A percentile compares a stretch with the other conserved stretches of the same genome.
These are phyloP conservation scores for Tetracentron sinense DNA, from an alignment of 164 flowering plant genomes.

Conservation along the genomic window DNA sequence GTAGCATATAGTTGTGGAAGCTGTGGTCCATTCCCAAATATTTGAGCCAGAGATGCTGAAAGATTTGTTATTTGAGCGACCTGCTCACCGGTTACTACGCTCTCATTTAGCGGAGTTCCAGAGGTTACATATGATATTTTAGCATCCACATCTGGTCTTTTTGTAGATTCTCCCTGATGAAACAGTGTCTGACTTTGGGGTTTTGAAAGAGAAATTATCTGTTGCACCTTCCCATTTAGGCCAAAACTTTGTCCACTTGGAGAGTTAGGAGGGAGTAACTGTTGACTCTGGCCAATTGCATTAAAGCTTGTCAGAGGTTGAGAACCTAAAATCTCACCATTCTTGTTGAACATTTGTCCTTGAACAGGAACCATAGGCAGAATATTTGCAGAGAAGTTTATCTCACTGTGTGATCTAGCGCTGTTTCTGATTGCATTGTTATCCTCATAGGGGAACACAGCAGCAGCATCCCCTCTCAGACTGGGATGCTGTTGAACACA, in stretches of 20 bases:
- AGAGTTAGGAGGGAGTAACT: too few relatives aligned
- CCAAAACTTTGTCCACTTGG: slow-evolving; percentile 14
- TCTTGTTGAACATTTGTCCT: slow-evolving; percentile 12
- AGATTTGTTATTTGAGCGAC: slow-evolving; percentile 39
- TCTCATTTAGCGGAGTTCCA: slow-evolving; percentile 20
- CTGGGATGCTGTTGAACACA: slow-evolving; percentile 14
- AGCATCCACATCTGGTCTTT: slow-evolving; percentile 18
- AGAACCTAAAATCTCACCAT: background rate
- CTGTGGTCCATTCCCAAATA: slow-evolving; percentile 45
- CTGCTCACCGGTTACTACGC: slow-evolving; percentile 32
- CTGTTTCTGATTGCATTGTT: background rate
- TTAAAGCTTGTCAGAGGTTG: slow-evolving; percentile 15
- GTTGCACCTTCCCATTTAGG: slow-evolving; percentile 17
- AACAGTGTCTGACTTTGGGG: slow-evolving; percentile 11
- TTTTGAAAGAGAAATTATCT: slow-evolving; percentile 15
- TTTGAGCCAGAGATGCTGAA: slow-evolving; percentile 54
- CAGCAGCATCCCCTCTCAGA: slow-evolving; percentile 2
- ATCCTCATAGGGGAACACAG: slow-evolving; percentile 5
- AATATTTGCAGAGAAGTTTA: slow-evolving; percentile 1
- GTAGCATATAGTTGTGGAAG: slow-evolving; percentile 49
- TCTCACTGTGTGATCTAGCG: slow-evolving; percentile 6
- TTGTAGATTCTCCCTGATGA: slow-evolving; percentile 15
- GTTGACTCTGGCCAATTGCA: slow-evolving; percentile 6
- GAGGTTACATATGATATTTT: slow-evolving; percentile 20
- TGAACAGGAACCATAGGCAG: slow-evolving; percentile 5